Evolutionary conservation across 108 stramenopile species (phyloP).

Genomic region (Nitzschia sp.): DNA sequence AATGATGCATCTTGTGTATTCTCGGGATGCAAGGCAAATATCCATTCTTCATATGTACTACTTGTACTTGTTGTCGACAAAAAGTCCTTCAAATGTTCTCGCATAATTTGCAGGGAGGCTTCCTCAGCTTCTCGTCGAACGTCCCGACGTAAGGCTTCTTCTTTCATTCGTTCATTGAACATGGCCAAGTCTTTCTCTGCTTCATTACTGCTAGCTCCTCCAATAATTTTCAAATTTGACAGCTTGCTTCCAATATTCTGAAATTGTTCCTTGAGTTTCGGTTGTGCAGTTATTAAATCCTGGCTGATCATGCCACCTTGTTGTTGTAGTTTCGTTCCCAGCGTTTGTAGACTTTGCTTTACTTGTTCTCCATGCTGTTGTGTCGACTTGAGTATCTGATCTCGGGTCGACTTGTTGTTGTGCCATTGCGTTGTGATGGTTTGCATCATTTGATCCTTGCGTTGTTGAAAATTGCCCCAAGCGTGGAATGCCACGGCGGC

Average conservation of each 20-base stretch:
- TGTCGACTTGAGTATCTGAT: not conserved
- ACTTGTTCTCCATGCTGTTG: conserved; percentile 2
- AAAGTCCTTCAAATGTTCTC: conserved; percentile 46
- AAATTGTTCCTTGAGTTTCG: conserved; percentile 2
- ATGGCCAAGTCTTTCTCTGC: conserved; percentile 58
- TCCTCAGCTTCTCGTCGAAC: conserved; percentile 60
- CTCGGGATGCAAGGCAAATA: conserved; percentile 75
- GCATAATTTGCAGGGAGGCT: conserved; percentile 47
- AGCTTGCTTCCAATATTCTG: not conserved
- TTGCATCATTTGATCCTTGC: not conserved
- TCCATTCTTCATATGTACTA: conserved; percentile 75
- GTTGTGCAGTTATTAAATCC: not conserved
- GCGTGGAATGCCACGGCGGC: too few relatives aligned
- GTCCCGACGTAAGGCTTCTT: conserved; percentile 51
- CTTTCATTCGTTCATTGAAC: conserved; percentile 61
- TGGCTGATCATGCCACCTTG: not conserved
- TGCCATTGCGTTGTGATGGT: not conserved
- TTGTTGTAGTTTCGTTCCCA: conserved; percentile 4
- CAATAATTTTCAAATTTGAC: not conserved
- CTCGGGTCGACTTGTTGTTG: not conserved
- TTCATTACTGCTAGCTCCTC: not conserved
- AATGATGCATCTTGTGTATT: conserved; percentile 42
- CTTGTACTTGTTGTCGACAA: conserved; percentile 23
- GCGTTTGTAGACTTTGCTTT: not conserved
- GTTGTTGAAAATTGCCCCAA: not conserved